Percentiles rank a stretch among this genome's conserved stretches.
Conservation (phyloP, 208 protist species). For the Trichomonas gallinae region DNA sequence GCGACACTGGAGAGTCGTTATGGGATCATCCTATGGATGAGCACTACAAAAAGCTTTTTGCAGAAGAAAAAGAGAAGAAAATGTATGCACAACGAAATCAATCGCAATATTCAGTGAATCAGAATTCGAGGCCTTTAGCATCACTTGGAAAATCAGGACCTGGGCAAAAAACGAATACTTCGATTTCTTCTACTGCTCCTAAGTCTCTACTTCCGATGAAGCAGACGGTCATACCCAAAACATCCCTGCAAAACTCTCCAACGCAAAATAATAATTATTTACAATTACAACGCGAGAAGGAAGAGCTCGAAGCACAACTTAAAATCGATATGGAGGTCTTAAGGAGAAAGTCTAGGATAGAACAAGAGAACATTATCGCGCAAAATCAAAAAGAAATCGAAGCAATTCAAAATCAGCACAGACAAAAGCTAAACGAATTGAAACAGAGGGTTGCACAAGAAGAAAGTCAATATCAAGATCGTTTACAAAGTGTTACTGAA, state of each 20-base stretch:
- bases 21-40: conserved; percentile 13
- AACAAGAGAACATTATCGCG: not conserved
- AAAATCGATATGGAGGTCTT: not conserved
- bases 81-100: not conserved
- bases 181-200: not conserved
- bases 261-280: not conserved
- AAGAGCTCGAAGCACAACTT: not conserved
- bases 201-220: not conserved
- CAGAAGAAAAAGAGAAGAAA: not conserved
- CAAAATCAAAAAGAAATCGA: not conserved
- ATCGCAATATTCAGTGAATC: not conserved
- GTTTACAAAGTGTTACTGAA: not conserved
- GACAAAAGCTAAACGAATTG: not conserved
- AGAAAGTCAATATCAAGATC: not conserved
- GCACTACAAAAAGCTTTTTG: not conserved
- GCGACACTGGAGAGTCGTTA: not conserved
- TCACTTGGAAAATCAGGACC: not conserved
- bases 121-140: not conserved
- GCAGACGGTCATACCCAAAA: not conserved
- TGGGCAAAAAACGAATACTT: not conserved
- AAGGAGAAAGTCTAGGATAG: not conserved
- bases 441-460: not conserved
- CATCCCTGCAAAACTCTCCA: not conserved
- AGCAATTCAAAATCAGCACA: not conserved
- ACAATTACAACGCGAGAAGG: not conserved